Conservation (phyloP, 257 asterid species). For the Orobanche coerulescens region DNA sequence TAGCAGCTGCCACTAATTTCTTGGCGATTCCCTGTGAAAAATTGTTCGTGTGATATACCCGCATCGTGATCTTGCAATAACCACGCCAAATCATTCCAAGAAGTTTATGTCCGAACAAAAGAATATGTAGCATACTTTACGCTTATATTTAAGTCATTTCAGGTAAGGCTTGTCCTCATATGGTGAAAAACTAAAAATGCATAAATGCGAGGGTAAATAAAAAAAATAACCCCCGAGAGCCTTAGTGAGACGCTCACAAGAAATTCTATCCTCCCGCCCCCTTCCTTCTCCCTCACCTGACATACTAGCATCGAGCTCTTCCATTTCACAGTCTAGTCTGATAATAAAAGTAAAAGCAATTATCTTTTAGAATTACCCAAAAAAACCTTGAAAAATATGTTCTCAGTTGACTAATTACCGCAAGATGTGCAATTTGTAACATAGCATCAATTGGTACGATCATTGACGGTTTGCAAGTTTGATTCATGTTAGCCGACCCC, state of each 20-base stretch:
- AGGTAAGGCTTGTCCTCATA: too few relatives aligned
- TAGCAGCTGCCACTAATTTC: conserved; percentile 78
- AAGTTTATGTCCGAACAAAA: neutral
- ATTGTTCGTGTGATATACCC: neutral
- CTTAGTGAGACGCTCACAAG: too few relatives aligned
- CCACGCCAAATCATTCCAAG: neutral
- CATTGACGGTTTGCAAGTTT: neutral
- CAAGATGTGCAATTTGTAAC: neutral
- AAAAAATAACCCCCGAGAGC: too few relatives aligned
- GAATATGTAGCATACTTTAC: too few relatives aligned
- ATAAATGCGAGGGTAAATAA: too few relatives aligned
- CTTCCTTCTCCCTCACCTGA: too few relatives aligned
- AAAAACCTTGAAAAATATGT: neutral
- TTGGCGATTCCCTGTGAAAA: conserved; percentile 84
- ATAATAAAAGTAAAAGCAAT: neutral
- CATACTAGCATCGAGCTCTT: too few relatives aligned
- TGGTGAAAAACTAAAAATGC: too few relatives aligned
- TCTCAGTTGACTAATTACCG: neutral
- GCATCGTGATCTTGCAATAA: neutral
- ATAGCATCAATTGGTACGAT: neutral
- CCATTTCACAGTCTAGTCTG: too few relatives aligned
- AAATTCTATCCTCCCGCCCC: too few relatives aligned
- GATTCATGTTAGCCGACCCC: too few relatives aligned
- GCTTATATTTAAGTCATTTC: too few relatives aligned
- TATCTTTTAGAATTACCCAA: neutral